Evolutionary conservation across 352 stramenopile genomes (phyloP).

Genomic region (Globisporangium cystogenes): DNA sequence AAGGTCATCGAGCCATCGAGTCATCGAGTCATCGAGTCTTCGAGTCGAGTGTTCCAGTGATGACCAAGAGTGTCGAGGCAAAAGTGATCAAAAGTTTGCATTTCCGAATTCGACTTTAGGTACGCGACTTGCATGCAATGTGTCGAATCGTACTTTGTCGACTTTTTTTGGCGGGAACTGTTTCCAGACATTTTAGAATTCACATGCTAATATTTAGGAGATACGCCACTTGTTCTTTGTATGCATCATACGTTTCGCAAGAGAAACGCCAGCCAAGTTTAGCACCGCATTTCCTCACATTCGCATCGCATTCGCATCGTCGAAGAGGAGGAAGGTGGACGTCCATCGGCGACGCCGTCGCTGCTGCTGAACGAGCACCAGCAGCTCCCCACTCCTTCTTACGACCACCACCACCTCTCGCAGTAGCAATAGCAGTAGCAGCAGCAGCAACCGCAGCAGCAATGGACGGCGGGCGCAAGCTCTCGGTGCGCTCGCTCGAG

Average conservation of each 20-base stretch:
- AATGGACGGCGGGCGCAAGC: neutral
- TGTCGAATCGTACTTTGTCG: neutral
- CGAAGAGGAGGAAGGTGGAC: too few relatives aligned
- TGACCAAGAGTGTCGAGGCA: too few relatives aligned
- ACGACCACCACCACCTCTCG: neutral
- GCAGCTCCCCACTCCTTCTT: too few relatives aligned
- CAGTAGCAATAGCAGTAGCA: neutral
- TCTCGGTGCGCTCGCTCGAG: constrained; percentile 19
- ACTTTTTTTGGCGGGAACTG: neutral
- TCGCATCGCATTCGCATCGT: too few relatives aligned
- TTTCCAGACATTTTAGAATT: too few relatives aligned
- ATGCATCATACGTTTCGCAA: neutral
- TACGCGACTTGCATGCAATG: neutral
- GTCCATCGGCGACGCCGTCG: too few relatives aligned
- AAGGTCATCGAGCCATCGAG: neutral
- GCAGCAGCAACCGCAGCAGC: neutral
- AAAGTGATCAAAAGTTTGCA: too few relatives aligned
- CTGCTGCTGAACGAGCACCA: neutral
- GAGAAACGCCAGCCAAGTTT: neutral
- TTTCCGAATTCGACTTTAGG: neutral
- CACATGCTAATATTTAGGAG: too few relatives aligned
- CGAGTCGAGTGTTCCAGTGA: too few relatives aligned
- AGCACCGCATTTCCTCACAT: too few relatives aligned
- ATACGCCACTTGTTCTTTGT: neutral
- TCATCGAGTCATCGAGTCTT: too few relatives aligned